Evolutionary conservation across 768 basidiomycete species (phyloP).

Genomic region (Lactarius tabidus): DNA sequence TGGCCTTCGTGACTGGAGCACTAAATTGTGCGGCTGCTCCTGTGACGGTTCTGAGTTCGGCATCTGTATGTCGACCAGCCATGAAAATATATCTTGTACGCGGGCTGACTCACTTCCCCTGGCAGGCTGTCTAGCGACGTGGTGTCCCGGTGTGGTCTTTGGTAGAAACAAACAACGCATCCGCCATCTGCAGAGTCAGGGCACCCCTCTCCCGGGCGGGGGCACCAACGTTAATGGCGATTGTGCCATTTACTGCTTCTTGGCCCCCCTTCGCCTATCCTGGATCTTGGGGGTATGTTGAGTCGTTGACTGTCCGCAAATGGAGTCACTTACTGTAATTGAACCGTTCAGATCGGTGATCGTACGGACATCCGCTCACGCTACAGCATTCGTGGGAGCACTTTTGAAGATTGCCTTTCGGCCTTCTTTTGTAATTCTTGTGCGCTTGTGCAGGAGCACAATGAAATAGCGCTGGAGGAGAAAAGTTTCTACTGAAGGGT

Average conservation of each 20-base stretch:
- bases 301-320: neutral
- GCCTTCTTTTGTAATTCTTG: slow-evolving; percentile 45
- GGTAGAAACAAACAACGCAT: slow-evolving; percentile 39
- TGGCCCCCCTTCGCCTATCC: slow-evolving; percentile 35
- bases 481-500: slow-evolving; percentile 28
- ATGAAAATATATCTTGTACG: neutral
- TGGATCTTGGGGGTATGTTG: slow-evolving; percentile 41
- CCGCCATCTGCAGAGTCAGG: slow-evolving; percentile 37
- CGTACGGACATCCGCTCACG: slow-evolving; percentile 41
- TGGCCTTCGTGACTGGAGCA: slow-evolving; percentile 36
- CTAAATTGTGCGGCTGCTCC: slow-evolving; percentile 30
- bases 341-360: slow-evolving; percentile 32
- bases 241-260: slow-evolving; percentile 37
- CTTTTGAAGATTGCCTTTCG: slow-evolving; percentile 39
- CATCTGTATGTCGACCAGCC: slow-evolving; percentile 28
- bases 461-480: slow-evolving; percentile 48
- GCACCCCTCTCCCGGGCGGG: slow-evolving; percentile 37
- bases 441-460: slow-evolving; percentile 45
- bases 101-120: neutral
- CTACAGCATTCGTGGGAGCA: slow-evolving; percentile 46
- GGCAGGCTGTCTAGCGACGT: slow-evolving; percentile 38
- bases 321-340: slow-evolving; percentile 26
- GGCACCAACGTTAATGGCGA: slow-evolving; percentile 36
- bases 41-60: slow-evolving; percentile 25
- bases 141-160: slow-evolving; percentile 43